Conservation (phyloP, 225 moss, liverwort and hornwort species). For the Marchantia polymorpha region DNA sequence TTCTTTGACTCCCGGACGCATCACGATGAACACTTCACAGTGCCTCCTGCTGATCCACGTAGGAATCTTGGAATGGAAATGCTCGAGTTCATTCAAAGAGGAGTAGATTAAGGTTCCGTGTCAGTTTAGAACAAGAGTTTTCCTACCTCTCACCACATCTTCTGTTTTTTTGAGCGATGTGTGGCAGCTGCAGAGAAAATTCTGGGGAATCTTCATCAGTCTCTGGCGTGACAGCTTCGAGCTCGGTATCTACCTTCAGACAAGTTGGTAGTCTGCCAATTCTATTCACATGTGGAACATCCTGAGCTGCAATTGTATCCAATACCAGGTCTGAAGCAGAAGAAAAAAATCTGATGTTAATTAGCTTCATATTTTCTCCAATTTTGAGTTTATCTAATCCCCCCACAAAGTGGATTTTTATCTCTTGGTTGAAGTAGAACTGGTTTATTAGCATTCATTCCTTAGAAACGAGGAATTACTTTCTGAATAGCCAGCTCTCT, state of each 20-base stretch:
- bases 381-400: background rate
- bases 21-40: background rate
- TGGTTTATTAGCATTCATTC: too few species aligned
- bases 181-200: background rate
- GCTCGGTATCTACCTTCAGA: background rate
- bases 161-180: background rate
- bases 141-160: slow-evolving; percentile 6
- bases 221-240: background rate
- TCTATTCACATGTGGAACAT: background rate
- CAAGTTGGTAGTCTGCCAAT: background rate
- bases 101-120: slow-evolving; percentile 3
- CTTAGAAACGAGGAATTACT: too few species aligned
- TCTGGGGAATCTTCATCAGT: background rate
- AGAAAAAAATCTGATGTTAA: background rate
- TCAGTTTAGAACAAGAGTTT: slow-evolving; percentile 10
- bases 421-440: too few species aligned
- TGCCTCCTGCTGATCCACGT: background rate
- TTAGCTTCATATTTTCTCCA: background rate
- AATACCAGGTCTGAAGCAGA: background rate
- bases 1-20: background rate
- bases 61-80: background rate
- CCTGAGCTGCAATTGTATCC: background rate
- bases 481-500: too few species aligned
- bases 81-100: background rate
- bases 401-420: background rate